Evolutionary conservation across 257 asterid species (phyloP).

Genomic region (Scutellaria galericulata): DNA sequence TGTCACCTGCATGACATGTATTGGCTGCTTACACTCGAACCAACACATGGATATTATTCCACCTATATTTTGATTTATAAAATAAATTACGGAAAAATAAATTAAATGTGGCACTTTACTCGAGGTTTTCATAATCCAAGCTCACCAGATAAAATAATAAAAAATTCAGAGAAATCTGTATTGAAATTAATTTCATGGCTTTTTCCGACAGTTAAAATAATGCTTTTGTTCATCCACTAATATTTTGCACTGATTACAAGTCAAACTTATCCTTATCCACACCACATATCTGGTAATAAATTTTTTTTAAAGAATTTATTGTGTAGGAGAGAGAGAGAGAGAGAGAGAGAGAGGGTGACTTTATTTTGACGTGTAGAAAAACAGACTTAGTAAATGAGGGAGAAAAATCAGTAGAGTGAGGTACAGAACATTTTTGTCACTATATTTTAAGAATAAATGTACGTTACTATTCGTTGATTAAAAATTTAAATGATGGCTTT

Average conservation of each 20-base stretch:
- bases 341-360: too few relatives aligned
- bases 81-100: not conserved
- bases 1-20: slow-evolving; percentile 63
- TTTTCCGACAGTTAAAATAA: not conserved
- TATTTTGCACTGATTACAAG: slow-evolving; percentile 52
- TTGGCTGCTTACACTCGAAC: slow-evolving; percentile 39
- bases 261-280: slow-evolving; percentile 52
- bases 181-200: not conserved
- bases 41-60: slow-evolving; percentile 42
- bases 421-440: too few relatives aligned
- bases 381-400: too few relatives aligned
- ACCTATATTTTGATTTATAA: not conserved
- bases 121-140: slow-evolving; percentile 41
- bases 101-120: slow-evolving; percentile 60
- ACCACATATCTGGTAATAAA: not conserved
- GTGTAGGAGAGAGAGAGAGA: too few relatives aligned
- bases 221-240: not conserved
- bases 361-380: too few relatives aligned
- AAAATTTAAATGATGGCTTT: too few relatives aligned
- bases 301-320: too few relatives aligned
- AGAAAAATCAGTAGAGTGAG: too few relatives aligned
- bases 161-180: too few relatives aligned
- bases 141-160: slow-evolving; percentile 3
- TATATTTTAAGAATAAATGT: too few relatives aligned
- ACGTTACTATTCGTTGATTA: too few relatives aligned